These are phyloP conservation scores for Aspergillus sp. DNA, from an alignment of 2,329 filamentous ascomycete species.

Conservation along the genomic window DNA sequence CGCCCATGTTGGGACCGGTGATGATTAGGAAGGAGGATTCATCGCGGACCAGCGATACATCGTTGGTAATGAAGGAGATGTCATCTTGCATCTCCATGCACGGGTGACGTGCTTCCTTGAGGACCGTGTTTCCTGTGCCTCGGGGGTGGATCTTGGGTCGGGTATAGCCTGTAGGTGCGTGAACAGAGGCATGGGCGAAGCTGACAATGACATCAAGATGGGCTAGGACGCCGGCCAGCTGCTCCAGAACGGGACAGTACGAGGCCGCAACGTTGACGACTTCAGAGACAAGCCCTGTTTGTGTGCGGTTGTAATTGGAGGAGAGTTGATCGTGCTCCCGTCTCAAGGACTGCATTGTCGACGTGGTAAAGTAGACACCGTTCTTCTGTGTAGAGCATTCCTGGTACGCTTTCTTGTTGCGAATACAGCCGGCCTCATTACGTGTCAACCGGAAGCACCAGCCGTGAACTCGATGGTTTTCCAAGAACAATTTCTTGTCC, in stretches of 20 bases:
- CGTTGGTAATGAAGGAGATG: constrained; percentile 97
- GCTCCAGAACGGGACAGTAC: constrained; percentile 89
- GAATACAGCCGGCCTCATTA: constrained; percentile 86
- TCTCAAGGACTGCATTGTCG: constrained; percentile 72
- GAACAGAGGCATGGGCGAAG: constrained; percentile 88
- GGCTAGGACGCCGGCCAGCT: constrained; percentile 80
- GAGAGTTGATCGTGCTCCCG: constrained; percentile 93
- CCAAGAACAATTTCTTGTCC: constrained; percentile 98
- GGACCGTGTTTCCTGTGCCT: constrained; percentile 80
- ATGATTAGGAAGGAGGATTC: constrained; percentile 92
- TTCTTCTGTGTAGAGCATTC: constrained; percentile 99
- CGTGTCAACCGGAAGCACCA: constrained; percentile 95
- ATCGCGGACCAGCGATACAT: constrained; percentile 76
- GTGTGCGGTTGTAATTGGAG: constrained; percentile 91
- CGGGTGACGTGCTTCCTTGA: constrained; percentile 92
- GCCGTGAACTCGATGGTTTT: constrained; percentile 93
- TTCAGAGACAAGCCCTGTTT: constrained; percentile 85
- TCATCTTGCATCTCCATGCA: constrained; percentile 99
- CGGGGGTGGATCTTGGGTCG: constrained; percentile 87
- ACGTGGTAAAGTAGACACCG: constrained; percentile 95
- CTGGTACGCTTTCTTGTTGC: constrained; percentile 84
- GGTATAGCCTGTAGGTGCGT: constrained; percentile 89
- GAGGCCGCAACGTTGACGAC: constrained; percentile 92
- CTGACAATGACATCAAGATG: constrained; percentile 95
- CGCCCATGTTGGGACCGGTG: constrained; percentile 98